A percentile compares a stretch with the other conserved stretches of the same genome.
Evolutionary conservation across 176 grass and related monocot genomes (phyloP).

Genomic region (Microstegium vimineum): DNA sequence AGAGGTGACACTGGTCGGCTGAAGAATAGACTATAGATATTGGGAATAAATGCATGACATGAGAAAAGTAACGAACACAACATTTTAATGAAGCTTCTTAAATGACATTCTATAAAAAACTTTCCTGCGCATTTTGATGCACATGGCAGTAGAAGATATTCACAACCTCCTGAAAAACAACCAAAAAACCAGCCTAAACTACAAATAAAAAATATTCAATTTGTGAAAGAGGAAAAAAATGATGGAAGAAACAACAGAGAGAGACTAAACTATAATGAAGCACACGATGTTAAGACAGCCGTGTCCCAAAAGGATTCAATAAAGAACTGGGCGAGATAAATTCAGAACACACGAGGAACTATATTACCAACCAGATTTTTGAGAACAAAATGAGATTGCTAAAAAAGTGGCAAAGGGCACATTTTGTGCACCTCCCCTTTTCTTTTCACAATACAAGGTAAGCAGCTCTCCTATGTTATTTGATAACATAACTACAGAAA

Average conservation of each 20-base stretch:
- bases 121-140: neutral
- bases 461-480: neutral
- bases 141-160: neutral
- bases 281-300: neutral
- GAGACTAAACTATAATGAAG: neutral
- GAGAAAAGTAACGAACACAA: neutral
- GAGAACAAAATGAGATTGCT: neutral
- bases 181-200: neutral
- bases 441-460: neutral
- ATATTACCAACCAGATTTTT: neutral
- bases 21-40: neutral
- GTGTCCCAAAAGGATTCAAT: neutral
- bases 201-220: constrained; percentile 1
- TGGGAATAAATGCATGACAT: neutral
- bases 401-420: neutral
- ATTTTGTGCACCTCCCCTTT: neutral
- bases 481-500: neutral
- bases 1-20: neutral
- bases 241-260: neutral
- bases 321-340: neutral
- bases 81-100: neutral
- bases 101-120: neutral
- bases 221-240: neutral
- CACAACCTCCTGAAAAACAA: neutral
- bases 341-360: neutral